Conservation (phyloP, 139 green algal species). For the Closterium sp. region DNA sequence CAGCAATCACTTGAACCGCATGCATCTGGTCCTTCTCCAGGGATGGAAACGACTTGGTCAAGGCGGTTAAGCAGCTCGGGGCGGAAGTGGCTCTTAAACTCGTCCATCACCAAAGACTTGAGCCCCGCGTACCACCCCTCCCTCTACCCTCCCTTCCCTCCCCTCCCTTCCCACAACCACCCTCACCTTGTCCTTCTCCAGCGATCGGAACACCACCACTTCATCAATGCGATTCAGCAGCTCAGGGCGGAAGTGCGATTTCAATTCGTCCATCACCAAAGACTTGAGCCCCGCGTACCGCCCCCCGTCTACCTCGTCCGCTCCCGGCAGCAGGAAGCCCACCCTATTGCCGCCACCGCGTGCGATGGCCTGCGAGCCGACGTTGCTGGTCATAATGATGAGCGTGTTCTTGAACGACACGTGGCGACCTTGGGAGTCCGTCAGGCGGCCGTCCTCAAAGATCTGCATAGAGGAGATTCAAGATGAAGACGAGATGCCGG, state of each 20-base stretch:
- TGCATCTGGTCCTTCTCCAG: conserved; percentile 97
- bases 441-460: conserved; percentile 92
- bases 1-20: too few species aligned
- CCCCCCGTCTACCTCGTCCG: conserved; percentile 48
- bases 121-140: conserved; percentile 61
- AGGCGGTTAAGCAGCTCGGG: conserved; percentile 82
- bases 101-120: conserved; percentile 73
- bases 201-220: conserved; percentile 97
- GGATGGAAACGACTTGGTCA: conserved; percentile 94
- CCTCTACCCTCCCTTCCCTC: not conserved
- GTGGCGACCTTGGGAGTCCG: conserved; percentile 72
- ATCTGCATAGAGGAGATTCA: conserved; percentile 97
- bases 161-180: not conserved
- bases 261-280: conserved; percentile 81
- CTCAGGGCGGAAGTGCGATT: conserved; percentile 77
- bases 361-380: conserved; percentile 74
- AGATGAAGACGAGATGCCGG: conserved; percentile 98
- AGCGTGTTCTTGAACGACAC: conserved; percentile 80
- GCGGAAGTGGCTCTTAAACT: conserved; percentile 76
- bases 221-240: conserved; percentile 83
- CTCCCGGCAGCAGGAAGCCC: conserved; percentile 64
- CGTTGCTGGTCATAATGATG: conserved; percentile 79
- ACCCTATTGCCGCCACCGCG: conserved; percentile 62
- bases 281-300: conserved; percentile 62
- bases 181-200: conserved; percentile 94